Conservation (phyloP, 2,329 filamentous ascomycete species). For the Diplodia sapinea region DNA sequence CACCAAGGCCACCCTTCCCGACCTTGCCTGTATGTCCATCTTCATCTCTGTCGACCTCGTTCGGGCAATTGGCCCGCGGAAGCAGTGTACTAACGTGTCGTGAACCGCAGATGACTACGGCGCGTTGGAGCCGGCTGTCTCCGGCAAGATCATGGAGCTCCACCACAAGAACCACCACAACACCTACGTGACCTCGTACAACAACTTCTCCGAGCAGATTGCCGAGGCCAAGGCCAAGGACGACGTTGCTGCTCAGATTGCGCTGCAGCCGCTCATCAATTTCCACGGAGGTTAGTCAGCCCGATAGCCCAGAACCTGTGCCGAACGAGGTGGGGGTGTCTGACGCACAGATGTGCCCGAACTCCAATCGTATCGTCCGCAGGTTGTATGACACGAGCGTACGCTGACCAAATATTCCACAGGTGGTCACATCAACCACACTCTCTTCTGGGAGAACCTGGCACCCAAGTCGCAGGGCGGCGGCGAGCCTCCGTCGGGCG, state of each 20-base stretch:
- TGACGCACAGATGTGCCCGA: constrained; percentile 15
- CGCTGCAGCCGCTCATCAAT: constrained; percentile 65
- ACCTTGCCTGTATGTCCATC: constrained; percentile 71
- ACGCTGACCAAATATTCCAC: not conserved
- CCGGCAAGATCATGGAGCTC: constrained; percentile 92
- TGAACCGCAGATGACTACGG: constrained; percentile 81
- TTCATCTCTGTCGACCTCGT: not conserved
- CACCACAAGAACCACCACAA: constrained; percentile 95
- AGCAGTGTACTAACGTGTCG: not conserved
- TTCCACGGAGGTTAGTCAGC: constrained; percentile 64
- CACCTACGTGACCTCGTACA: constrained; percentile 90
- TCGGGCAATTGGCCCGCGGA: not conserved
- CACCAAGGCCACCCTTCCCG: constrained; percentile 90
- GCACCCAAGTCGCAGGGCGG: constrained; percentile 70
- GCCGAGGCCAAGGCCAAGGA: constrained; percentile 61
- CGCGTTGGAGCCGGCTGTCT: constrained; percentile 84
- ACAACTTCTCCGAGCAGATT: constrained; percentile 76
- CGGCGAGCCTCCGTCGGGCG: constrained; percentile 66
- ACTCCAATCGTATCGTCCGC: not conserved
- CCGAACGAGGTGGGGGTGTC: constrained; percentile 1
- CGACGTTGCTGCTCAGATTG: constrained; percentile 61
- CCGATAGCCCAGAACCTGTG: not conserved
- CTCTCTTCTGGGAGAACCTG: constrained; percentile 73
- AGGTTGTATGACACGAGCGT: constrained; percentile 2
- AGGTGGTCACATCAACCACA: constrained; percentile 70